Evolutionary conservation across 495 filamentous ascomycete species (phyloP).

Genomic region (Trypethelium eluteriae): DNA sequence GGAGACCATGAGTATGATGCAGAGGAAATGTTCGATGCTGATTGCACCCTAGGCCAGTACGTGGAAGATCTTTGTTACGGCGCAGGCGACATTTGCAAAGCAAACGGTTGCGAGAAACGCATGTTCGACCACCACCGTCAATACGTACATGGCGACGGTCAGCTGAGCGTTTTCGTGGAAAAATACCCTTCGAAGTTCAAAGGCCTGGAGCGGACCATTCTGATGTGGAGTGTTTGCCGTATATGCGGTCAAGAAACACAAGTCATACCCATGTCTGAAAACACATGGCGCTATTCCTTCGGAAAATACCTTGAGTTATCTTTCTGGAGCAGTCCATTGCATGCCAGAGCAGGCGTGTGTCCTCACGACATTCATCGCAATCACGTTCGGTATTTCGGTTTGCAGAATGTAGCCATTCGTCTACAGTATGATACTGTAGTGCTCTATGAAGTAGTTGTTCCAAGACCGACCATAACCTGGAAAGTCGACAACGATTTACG

Average conservation of each 20-base stretch:
- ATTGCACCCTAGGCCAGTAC: conserved; percentile 91
- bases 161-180: conserved; percentile 81
- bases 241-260: conserved; percentile 83
- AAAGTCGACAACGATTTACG: conserved; percentile 89
- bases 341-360: conserved; percentile 72
- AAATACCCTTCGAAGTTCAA: conserved; percentile 61
- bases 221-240: conserved; percentile 98
- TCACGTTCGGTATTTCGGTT: conserved; percentile 86
- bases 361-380: conserved; percentile 88
- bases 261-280: conserved; percentile 86
- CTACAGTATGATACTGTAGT: conserved; percentile 90
- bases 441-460: conserved; percentile 91
- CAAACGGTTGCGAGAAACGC: conserved; percentile 77
- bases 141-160: conserved; percentile 93
- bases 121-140: conserved; percentile 94
- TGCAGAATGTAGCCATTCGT: conserved; percentile 72
- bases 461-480: conserved; percentile 83
- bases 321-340: conserved; percentile 85
- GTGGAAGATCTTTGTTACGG: conserved; percentile 81
- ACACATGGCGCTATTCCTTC: conserved; percentile 97
- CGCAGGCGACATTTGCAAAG: conserved; percentile 65
- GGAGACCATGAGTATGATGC: conserved; percentile 64
- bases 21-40: conserved; percentile 62
- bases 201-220: conserved; percentile 67
- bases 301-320: conserved; percentile 95